These are phyloP conservation scores for Mastigamoeba balamuthi DNA, from an alignment of 78 protist genomes.

Conservation along the genomic window DNA sequence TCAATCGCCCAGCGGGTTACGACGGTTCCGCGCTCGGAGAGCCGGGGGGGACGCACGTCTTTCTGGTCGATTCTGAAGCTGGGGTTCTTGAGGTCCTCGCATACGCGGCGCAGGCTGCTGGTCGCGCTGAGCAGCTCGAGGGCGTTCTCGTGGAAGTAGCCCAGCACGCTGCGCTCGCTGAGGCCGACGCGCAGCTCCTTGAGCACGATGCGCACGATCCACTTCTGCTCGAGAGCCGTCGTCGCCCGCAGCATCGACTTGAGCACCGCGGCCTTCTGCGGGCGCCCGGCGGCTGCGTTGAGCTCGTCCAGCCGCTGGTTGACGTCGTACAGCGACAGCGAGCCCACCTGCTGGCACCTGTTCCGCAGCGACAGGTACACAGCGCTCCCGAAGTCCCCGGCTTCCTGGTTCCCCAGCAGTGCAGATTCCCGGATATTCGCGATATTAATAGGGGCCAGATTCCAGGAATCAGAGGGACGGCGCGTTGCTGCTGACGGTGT, in stretches of 20 bases:
- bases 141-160: conserved; percentile 60
- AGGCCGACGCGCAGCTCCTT: conserved; percentile 59
- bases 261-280: conserved; percentile 30
- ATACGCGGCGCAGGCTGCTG: conserved; percentile 11
- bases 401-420: neutral
- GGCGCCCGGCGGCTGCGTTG: neutral
- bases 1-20: no score
- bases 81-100: conserved; percentile 6
- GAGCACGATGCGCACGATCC: conserved; percentile 70
- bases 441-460: neutral
- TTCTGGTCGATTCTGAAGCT: neutral
- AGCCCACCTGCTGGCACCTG: conserved; percentile 11
- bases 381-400: conserved; percentile 62
- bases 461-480: neutral
- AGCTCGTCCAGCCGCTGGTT: conserved; percentile 51
- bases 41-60: neutral
- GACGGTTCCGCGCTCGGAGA: no score
- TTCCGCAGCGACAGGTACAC: conserved; percentile 35
- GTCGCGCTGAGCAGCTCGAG: conserved; percentile 24
- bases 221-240: conserved; percentile 69
- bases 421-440: neutral
- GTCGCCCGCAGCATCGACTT: conserved; percentile 3
- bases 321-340: conserved; percentile 35
- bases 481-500: neutral
- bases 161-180: conserved; percentile 30